Evolutionary conservation across 2,329 filamentous ascomycete genomes (phyloP), one percentile per base, ranked within the genome.

Genomic region (Colletotrichum caudatum): DNA sequence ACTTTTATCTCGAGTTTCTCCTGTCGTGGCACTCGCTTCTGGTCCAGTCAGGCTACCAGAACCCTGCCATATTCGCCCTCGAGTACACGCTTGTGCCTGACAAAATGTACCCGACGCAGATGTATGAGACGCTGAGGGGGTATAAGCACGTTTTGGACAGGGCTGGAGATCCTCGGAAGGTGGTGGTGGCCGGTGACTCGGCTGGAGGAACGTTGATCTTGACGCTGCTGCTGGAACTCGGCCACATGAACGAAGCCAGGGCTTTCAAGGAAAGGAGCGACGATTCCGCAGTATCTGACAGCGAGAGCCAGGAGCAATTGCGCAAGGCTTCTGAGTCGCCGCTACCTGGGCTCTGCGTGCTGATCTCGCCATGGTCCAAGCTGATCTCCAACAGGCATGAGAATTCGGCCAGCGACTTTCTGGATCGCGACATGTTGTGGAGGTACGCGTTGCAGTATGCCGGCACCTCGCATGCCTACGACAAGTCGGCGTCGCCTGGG

Each of bases 1-100:
- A 92, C 82, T 97, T 97, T 80, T 97, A 97, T 79, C 87, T 95
- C 46, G 94, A 97, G 77, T 96, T 95, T 75, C 85, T 97, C 3
- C 83, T 95, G 65, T 88, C 90, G 11, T 94, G 92, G 91, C 83
- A 93, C 16, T 84, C 86, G 54, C 82, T 94, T 23, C 84, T 97
- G 50, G 85, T 89, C 66, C 82, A 87, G 63, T 83, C 85, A 23
- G 92, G 92, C 1, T 95, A 92, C 79, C 79, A 82, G 12, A 96
- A 95, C 77, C 94, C 94, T 0, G 92, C 92, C 29, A 87, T 96
- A 4, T 94, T 96, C 77, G 90, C 92, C 1, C 84, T 96, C 6
- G 93, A 96, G 71, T 96, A 96, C 78, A 94, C 91, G 0, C 85
- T 97, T 1, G 93, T 94, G 0, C 93, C 93, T 1, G 92, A 94